These are phyloP conservation scores for Pleurotus cornucopiae DNA, from an alignment of 768 basidiomycete genomes.

Conservation along the genomic window DNA sequence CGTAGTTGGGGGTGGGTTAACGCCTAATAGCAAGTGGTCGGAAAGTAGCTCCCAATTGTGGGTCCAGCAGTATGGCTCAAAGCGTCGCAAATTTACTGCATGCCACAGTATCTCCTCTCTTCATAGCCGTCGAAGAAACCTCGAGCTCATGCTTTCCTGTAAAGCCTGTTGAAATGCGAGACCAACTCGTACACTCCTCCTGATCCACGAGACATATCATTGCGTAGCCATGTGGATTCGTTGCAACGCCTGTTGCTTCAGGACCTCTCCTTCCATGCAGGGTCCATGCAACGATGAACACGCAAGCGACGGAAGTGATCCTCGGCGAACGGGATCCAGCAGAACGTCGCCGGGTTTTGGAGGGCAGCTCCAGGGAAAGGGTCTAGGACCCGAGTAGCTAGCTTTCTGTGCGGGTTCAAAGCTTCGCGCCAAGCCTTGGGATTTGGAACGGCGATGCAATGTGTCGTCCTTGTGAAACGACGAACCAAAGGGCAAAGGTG, in stretches of 20 bases:
- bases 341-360: constrained; percentile 53
- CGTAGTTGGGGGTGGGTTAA: constrained; percentile 4
- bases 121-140: neutral
- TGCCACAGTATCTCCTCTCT: constrained; percentile 7
- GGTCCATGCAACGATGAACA: neutral
- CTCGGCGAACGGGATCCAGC: constrained; percentile 49
- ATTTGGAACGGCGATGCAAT: neutral
- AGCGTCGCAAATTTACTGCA: neutral
- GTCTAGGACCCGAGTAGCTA: constrained; percentile 35
- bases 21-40: neutral
- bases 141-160: constrained; percentile 5
- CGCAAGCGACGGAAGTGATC: constrained; percentile 24
- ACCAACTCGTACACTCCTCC: neutral
- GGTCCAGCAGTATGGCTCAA: neutral
- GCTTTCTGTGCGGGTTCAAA: constrained; percentile 10
- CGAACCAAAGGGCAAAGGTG: neutral
- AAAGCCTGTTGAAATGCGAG: neutral
- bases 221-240: constrained; percentile 6
- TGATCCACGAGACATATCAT: neutral
- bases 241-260: constrained; percentile 5
- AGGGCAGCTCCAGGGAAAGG: constrained; percentile 26
- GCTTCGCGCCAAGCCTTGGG: neutral
- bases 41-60: neutral
- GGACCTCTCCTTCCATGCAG: constrained; percentile 1
- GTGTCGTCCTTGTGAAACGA: neutral